Conservation (phyloP, 139 green algal genomes). For the Chlamydomonas incerta region DNA sequence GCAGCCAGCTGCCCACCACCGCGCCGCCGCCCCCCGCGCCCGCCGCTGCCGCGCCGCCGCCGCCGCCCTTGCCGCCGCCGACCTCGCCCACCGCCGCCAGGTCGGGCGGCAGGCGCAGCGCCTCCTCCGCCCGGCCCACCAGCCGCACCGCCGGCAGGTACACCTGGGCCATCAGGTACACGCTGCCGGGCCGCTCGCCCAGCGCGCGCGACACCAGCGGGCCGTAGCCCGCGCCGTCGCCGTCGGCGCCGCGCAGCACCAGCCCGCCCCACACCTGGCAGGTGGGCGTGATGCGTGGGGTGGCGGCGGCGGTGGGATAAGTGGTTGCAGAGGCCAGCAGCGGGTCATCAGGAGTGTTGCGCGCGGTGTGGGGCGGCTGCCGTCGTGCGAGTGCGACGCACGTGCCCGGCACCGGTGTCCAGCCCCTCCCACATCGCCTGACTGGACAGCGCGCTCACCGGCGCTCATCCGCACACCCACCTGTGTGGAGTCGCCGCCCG, state of each 20-base stretch:
- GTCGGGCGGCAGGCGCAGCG: slow-evolving; percentile 32
- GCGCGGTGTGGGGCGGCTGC: no score
- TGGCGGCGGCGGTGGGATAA: no score
- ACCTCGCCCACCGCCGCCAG: not conserved
- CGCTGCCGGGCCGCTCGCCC: slow-evolving; percentile 15
- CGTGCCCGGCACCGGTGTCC: no score
- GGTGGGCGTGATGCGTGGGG: no score
- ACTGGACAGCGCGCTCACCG: no score
- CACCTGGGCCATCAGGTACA: slow-evolving; percentile 34
- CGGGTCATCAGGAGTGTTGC: no score
- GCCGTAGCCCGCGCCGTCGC: slow-evolving; percentile 5
- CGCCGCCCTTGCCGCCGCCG: not conserved
- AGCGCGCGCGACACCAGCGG: slow-evolving; percentile 12
- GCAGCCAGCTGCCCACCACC: slow-evolving; percentile 27
- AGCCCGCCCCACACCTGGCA: not conserved
- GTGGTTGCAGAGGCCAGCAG: no score
- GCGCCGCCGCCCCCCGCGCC: not conserved
- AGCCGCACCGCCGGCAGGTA: slow-evolving; percentile 34
- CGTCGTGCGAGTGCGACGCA: no score
- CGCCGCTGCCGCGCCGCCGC: not conserved
- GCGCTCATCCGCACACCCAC: not conserved
- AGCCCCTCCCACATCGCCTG: no score
- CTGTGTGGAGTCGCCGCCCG: not conserved
- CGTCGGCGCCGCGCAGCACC: no score
- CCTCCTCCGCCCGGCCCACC: slow-evolving; percentile 17